Base-by-base conservation (phyloP, 257 asterid species). In the Gynochthodes officinalis region DNA sequence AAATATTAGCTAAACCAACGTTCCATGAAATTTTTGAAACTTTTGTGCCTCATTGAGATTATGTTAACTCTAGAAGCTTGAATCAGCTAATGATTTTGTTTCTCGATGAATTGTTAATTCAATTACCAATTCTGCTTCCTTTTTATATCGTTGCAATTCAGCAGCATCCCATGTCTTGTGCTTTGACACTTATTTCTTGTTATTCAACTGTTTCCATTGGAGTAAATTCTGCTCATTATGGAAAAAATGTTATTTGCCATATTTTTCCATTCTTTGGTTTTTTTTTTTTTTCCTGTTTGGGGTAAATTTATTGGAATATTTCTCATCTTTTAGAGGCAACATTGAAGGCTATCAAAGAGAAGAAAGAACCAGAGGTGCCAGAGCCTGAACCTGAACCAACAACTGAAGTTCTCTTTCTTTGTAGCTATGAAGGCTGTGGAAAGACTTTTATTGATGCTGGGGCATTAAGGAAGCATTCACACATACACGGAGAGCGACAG, bases 401-500 rank as follows among this genome's bases (percentile, higher is more conserved):
- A 15, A 90, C 99, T 1, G 98, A 95, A 77, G 97, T 95, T 81
- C 91, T 95, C 78, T 95, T 95, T 81, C 95, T 95, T 76, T 95
- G 99, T 83, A 95, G 97, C 71, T 92, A 86, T 46, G 99, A 90
- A 75, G 97, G 97, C 73, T 95, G 99, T 84, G 99, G 99, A 71
- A 95, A 95, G 86, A 92, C 99, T 44, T 95, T 95, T 77, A 84
- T 92, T 64, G 99, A 95, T 86, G 96, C 97, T 32, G 97, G 94
- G 67, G 96, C 98, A 72, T 85, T 95, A 88, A 95, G 89, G 87
- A 95, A 95, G 86, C 99, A 95, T 77, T 88, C 99, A 67, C 97
- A 92, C 84, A 92, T 95, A 76, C 99, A 95, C 30, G 99, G 98
- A 74, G 99, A 95, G 89, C 90, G 98, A 73, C 99, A 95, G 69